These are phyloP conservation scores for Suillus variegatus DNA, from an alignment of 768 basidiomycete genomes.

Conservation along the genomic window DNA sequence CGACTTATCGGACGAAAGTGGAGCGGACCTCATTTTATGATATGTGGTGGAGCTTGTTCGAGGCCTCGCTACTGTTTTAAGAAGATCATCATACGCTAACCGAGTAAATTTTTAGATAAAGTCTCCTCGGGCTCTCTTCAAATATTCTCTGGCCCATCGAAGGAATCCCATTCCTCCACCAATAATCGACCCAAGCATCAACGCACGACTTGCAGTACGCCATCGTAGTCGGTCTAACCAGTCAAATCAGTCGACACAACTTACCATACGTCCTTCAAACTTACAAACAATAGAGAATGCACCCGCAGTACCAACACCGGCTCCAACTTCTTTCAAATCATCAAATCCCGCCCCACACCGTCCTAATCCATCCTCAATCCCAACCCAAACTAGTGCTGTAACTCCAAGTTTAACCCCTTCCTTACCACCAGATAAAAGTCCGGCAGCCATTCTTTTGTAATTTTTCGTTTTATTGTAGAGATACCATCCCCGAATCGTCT, in stretches of 20 bases:
- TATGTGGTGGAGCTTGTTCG: constrained; percentile 3
- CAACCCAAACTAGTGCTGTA: constrained; percentile 50
- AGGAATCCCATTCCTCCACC: constrained; percentile 56
- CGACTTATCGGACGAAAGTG: constrained; percentile 13
- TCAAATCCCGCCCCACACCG: constrained; percentile 36
- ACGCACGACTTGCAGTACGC: constrained; percentile 46
- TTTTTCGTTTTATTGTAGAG: constrained; percentile 97
- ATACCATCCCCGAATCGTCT: constrained; percentile 90
- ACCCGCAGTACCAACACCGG: constrained; percentile 63
- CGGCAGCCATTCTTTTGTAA: constrained; percentile 78
- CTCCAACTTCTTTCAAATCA: constrained; percentile 57
- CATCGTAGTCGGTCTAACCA: constrained; percentile 58
- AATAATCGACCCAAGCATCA: constrained; percentile 56
- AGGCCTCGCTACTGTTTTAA: not conserved
- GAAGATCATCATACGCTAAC: not conserved
- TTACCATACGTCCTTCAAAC: constrained; percentile 20
- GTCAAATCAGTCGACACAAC: not conserved
- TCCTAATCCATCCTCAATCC: constrained; percentile 45
- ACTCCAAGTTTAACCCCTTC: constrained; percentile 55
- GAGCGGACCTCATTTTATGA: constrained; percentile 11
- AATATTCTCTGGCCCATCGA: constrained; percentile 36
- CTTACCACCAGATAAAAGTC: constrained; percentile 62
- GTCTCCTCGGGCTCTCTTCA: constrained; percentile 17
- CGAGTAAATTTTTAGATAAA: no score
- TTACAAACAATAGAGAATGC: constrained; percentile 59